Conservation (phyloP, 805 yeast genomes). For the Candida taoyuanica region DNA sequence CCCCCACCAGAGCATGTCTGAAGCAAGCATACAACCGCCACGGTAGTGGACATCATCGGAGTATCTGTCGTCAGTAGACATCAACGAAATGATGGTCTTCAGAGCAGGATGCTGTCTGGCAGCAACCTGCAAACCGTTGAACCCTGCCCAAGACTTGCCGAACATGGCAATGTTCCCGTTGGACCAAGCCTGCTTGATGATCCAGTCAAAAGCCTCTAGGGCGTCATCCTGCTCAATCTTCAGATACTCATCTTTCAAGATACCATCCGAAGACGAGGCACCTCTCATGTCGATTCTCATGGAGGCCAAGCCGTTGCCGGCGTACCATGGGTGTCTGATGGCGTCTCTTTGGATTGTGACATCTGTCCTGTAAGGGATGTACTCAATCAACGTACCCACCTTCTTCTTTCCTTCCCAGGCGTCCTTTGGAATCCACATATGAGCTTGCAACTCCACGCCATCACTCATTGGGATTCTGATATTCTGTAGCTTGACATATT, state of each 20-base stretch:
- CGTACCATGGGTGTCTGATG: slow-evolving; percentile 42
- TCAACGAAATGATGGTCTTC: slow-evolving; percentile 38
- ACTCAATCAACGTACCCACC: slow-evolving; percentile 39
- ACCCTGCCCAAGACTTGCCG: slow-evolving; percentile 49
- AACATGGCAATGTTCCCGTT: slow-evolving; percentile 44
- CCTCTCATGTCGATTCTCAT: slow-evolving; percentile 46
- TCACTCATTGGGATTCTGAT: slow-evolving; percentile 36
- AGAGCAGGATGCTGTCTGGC: slow-evolving; percentile 44
- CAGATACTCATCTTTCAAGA: slow-evolving; percentile 38
- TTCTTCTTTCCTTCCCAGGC: slow-evolving; percentile 28
- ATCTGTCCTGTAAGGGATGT: slow-evolving; percentile 42
- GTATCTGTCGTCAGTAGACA: slow-evolving; percentile 45
- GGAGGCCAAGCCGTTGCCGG: slow-evolving; percentile 43
- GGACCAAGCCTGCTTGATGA: slow-evolving; percentile 37
- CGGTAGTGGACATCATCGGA: slow-evolving; percentile 46
- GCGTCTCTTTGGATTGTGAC: slow-evolving; percentile 43
- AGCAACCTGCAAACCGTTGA: slow-evolving; percentile 42
- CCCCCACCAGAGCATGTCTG: slow-evolving; percentile 49
- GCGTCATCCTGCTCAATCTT: slow-evolving; percentile 42
- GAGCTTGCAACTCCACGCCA: slow-evolving; percentile 36
- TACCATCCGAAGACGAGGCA: slow-evolving; percentile 38
- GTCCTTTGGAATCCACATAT: slow-evolving; percentile 40
- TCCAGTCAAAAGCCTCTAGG: slow-evolving; percentile 40
- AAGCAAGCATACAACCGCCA: slow-evolving; percentile 41
- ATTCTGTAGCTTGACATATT: slow-evolving; percentile 31